These are phyloP conservation scores for Ogataea siamensis DNA, from an alignment of 805 yeast species.

Conservation along the genomic window DNA sequence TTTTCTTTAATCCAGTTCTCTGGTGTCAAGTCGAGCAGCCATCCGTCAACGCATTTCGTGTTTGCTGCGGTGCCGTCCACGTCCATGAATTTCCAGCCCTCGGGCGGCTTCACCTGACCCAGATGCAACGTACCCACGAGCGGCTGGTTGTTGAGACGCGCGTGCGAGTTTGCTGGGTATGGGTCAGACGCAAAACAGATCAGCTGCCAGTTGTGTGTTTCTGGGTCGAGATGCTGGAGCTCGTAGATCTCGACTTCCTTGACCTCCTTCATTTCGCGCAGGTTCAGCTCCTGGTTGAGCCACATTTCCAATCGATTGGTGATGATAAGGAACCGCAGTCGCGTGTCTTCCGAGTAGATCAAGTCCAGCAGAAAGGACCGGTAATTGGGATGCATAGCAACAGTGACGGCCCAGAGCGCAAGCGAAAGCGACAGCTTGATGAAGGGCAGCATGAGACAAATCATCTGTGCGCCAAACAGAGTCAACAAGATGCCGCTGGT, in stretches of 20 bases:
- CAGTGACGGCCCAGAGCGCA: slow-evolving; percentile 48
- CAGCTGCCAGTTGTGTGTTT: slow-evolving; percentile 59
- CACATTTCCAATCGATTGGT: slow-evolving; percentile 49
- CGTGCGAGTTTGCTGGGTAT: slow-evolving; percentile 48
- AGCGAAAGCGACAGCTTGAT: slow-evolving; percentile 36
- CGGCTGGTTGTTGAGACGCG: slow-evolving; percentile 33
- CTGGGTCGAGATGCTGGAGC: slow-evolving; percentile 51
- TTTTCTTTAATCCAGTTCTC: slow-evolving; percentile 58
- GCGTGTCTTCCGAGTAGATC: slow-evolving; percentile 62
- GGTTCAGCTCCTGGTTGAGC: slow-evolving; percentile 39
- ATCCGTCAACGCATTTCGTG: slow-evolving; percentile 36
- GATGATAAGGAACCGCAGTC: slow-evolving; percentile 47
- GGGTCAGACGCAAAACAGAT: slow-evolving; percentile 56
- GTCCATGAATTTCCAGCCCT: slow-evolving; percentile 51
- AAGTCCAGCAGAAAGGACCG: slow-evolving; percentile 45
- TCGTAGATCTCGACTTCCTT: slow-evolving; percentile 66
- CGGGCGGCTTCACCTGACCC: slow-evolving; percentile 52
- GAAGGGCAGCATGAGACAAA: slow-evolving; percentile 25
- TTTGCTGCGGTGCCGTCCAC: slow-evolving; percentile 9
- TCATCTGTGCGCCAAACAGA: slow-evolving; percentile 29
- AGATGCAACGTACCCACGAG: slow-evolving; percentile 31
- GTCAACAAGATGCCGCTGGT: slow-evolving; percentile 19
- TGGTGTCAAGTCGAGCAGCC: slow-evolving; percentile 70
- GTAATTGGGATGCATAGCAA: slow-evolving; percentile 52
- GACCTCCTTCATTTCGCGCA: slow-evolving; percentile 39